Conservation (phyloP, 495 filamentous ascomycete genomes). For the Ramalina peruviana region DNA sequence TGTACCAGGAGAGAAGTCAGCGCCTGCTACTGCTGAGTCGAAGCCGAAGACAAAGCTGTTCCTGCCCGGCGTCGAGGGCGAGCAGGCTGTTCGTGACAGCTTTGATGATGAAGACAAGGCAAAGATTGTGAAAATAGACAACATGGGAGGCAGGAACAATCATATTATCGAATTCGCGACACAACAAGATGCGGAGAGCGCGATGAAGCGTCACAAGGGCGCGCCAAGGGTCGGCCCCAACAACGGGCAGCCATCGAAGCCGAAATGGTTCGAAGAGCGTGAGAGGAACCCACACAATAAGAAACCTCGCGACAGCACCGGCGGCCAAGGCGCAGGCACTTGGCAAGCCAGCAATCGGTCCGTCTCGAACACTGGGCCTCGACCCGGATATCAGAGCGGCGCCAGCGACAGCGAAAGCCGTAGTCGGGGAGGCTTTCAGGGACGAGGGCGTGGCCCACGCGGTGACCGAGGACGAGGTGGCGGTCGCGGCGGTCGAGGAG, state of each 20-base stretch:
- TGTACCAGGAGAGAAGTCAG: slow-evolving; percentile 20
- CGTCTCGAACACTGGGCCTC: slow-evolving; percentile 33
- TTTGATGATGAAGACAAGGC: slow-evolving; percentile 68
- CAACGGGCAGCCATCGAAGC: slow-evolving; percentile 48
- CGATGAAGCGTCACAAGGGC: slow-evolving; percentile 45
- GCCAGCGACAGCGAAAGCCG: slow-evolving; percentile 79
- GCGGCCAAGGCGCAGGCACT: slow-evolving; percentile 49
- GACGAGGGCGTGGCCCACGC: slow-evolving; percentile 19
- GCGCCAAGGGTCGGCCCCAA: background rate
- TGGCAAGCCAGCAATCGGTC: slow-evolving; percentile 58
- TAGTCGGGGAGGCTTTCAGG: slow-evolving; percentile 31
- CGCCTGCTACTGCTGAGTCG: slow-evolving; percentile 29
- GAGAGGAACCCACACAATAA: slow-evolving; percentile 33
- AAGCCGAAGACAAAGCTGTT: slow-evolving; percentile 67
- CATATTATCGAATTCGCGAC: slow-evolving; percentile 70
- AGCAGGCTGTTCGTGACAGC: slow-evolving; percentile 62
- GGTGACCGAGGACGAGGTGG: slow-evolving; percentile 30
- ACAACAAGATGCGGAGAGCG: slow-evolving; percentile 60
- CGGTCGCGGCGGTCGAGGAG: slow-evolving; percentile 37
- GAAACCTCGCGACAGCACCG: slow-evolving; percentile 24
- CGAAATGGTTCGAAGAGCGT: slow-evolving; percentile 61
- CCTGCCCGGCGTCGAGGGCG: slow-evolving; percentile 61
- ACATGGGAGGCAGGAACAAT: slow-evolving; percentile 50
- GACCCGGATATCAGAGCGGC: slow-evolving; percentile 62
- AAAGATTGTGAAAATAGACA: slow-evolving; percentile 68